A percentile compares a stretch with the other conserved stretches of the same genome.
These are phyloP conservation scores for Talaromyces sp. DNA, from an alignment of 2,329 filamentous ascomycete species.

Conservation along the genomic window DNA sequence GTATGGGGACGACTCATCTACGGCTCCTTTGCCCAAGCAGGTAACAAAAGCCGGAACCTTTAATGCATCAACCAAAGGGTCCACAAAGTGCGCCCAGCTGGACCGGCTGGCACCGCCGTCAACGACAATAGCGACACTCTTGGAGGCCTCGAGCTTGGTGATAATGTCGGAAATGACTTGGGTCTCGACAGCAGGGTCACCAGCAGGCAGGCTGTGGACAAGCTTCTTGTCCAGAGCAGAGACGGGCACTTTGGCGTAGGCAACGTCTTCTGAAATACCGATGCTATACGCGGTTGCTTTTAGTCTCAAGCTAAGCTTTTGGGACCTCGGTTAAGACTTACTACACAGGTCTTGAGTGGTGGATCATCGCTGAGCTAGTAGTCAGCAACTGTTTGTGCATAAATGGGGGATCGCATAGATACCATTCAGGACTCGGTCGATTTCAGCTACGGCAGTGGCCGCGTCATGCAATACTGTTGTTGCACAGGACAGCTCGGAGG, in stretches of 20 bases:
- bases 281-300: not conserved
- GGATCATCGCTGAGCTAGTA: not conserved
- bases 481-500: constrained; percentile 5
- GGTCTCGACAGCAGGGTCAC: not conserved
- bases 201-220: not conserved
- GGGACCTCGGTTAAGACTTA: not conserved
- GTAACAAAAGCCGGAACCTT: constrained; percentile 5
- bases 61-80: not conserved
- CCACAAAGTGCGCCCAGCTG: not conserved
- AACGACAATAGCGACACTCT: not conserved
- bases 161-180: not conserved
- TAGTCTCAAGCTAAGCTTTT: not conserved
- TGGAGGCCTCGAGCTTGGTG: not conserved
- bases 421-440: constrained; percentile 20
- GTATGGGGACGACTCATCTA: not conserved
- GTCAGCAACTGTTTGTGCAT: not conserved
- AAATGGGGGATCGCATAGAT: not conserved
- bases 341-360: constrained; percentile 4
- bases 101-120: constrained; percentile 1
- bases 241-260: not conserved
- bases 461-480: constrained; percentile 16
- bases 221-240: not conserved
- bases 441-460: constrained; percentile 16
- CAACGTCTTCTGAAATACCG: constrained; percentile 6
- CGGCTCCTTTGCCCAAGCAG: constrained; percentile 3